phyloP scores from a whole-genome alignment of 768 basidiomycete genomes.

The Suillus lakei region DNA sequence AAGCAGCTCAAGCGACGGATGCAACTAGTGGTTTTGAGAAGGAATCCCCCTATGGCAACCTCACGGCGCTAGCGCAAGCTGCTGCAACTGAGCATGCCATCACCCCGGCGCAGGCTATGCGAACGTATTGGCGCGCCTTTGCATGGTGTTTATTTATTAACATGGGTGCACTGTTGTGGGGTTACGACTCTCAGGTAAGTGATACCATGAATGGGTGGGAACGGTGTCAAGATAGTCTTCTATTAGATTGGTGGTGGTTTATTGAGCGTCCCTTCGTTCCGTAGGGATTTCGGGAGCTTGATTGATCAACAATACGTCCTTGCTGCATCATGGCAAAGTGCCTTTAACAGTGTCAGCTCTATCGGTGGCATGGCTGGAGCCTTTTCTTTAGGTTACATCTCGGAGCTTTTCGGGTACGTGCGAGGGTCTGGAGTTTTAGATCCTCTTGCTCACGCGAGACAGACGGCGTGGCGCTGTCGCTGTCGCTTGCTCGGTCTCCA shows the following conservation, averaged over 20 bases:
- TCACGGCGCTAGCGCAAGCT: conserved; percentile 25
- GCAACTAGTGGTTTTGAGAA: conserved; percentile 18
- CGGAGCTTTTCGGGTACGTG: conserved; percentile 25
- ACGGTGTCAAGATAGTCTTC: not conserved
- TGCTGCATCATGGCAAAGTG: conserved; percentile 33
- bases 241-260: conserved; percentile 25
- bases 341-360: conserved; percentile 29
- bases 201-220: not conserved
- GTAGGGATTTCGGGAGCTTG: conserved; percentile 29
- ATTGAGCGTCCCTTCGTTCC: conserved; percentile 27
- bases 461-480: conserved; percentile 31
- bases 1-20: not conserved
- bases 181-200: conserved; percentile 29
- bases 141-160: conserved; percentile 31
- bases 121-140: conserved; percentile 28
- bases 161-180: conserved; percentile 29
- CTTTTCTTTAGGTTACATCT: conserved; percentile 26
- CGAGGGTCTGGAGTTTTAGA: not conserved
- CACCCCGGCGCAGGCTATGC: conserved; percentile 24
- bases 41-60: conserved; percentile 10
- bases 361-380: conserved; percentile 33
- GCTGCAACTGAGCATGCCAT: conserved; percentile 27
- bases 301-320: conserved; percentile 13
- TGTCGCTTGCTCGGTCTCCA: conserved; percentile 25
- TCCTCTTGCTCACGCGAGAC: not conserved